phyloP scores from a whole-genome alignment of 2,329 filamentous ascomycete genomes.

The Rugonectria rugulosa region DNA sequence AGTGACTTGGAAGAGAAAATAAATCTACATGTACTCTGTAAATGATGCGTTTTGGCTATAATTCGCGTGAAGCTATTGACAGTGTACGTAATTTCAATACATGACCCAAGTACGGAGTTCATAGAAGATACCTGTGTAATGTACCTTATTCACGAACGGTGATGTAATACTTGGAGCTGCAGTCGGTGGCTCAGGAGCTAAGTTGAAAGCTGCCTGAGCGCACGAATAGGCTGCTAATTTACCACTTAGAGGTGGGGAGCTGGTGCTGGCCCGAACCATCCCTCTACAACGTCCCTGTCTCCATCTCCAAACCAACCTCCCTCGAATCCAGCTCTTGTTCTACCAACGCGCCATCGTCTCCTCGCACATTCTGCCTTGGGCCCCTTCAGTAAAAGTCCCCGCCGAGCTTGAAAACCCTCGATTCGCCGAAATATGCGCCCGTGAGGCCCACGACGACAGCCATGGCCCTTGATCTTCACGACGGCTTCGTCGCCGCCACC shows the following conservation, averaged over 20 bases:
- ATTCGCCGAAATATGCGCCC: conserved; percentile 32
- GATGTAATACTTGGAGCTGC: conserved; percentile 32
- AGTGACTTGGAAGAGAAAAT: too few relatives aligned
- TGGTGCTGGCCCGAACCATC: conserved; percentile 12
- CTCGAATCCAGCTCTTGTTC: not conserved
- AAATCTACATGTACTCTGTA: too few relatives aligned
- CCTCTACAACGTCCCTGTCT: conserved; percentile 18
- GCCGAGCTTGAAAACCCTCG: not conserved
- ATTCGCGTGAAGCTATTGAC: too few relatives aligned
- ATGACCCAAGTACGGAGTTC: too few relatives aligned
- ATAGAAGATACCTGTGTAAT: too few relatives aligned
- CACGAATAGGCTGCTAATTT: conserved; percentile 25
- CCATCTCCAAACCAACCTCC: conserved; percentile 4
- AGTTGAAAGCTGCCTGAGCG: conserved; percentile 17
- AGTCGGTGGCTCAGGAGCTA: conserved; percentile 17
- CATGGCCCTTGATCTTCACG: conserved; percentile 52
- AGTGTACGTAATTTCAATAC: too few relatives aligned
- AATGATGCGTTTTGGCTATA: too few relatives aligned
- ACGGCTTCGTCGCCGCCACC: conserved; percentile 74
- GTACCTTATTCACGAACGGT: too few relatives aligned
- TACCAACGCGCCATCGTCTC: not conserved
- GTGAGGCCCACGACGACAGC: conserved; percentile 26
- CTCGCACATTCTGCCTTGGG: not conserved
- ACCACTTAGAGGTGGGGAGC: conserved; percentile 26
- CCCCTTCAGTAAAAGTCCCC: not conserved